Evolutionary conservation across 2,329 filamentous ascomycete genomes (phyloP), one percentile per base, ranked within the genome.

Genomic region (Aspergillus alliaceus): DNA sequence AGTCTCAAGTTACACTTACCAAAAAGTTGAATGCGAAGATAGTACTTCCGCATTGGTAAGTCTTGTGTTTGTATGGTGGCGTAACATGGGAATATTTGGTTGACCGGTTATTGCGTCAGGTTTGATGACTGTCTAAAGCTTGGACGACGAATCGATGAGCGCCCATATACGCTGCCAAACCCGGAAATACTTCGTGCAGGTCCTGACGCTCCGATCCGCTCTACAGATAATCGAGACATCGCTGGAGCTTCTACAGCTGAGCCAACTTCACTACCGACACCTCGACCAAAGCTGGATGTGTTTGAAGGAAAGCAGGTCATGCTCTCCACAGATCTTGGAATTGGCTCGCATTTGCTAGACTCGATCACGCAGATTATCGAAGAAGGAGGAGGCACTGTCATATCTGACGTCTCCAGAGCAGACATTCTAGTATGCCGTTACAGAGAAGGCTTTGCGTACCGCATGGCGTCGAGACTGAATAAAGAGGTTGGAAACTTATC

Each of bases 41-140:
- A 58, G 90, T 99, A 18, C 80, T 99, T 52, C 95, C 95, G 35
- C 95, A 98, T 71, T 98, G 95, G 91, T 92, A 77, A 68, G 59
- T 14, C 12, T 34, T n/a, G 8, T 11, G 3, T 11, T 12, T 14
- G 22, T 20, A 31, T n/a, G 2, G 29, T 32, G 15, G 47, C 47
- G 7, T 1, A 11, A 15, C 20, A 12, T 11, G 46, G 25, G 37
- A 24, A 59, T 12, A 42, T 35, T 31, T 22, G 20, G 24, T 40
- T 39, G 27, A 44, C 24, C n/a, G 27, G 24, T 27, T 18, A n/a
- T 27, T 18, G 5, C 18, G 24, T 9, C 60, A 93, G 90, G 92
- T 97, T 99, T 70, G 93, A 98, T 66, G 93, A 97, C 72, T 99
- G 95, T 75, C 84, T 99, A 64, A 95, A 90, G 74, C 85, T 99